Conservation (phyloP, 164 flowering plant species). For the Umbilicus rupestris region DNA sequence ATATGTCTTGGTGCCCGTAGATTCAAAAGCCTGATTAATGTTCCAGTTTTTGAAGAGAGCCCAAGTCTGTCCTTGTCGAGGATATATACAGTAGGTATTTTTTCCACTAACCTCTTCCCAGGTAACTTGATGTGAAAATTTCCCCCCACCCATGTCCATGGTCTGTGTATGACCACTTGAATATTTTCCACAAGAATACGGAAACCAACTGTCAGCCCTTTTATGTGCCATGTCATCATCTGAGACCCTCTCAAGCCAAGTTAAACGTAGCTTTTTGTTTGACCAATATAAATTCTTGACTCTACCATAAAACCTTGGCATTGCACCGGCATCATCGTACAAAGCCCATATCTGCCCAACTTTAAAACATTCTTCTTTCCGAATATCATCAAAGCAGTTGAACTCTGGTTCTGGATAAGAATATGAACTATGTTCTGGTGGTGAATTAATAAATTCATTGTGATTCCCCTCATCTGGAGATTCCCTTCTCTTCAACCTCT, state of each 20-base stretch:
- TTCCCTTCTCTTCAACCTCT: conserved; percentile 8
- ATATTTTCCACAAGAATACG: conserved; percentile 64
- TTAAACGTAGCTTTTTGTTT: conserved; percentile 44
- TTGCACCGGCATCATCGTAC: conserved; percentile 60
- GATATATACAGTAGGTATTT: conserved; percentile 28
- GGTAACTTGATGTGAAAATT: conserved; percentile 52
- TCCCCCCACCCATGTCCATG: conserved; percentile 22
- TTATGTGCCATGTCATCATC: conserved; percentile 26
- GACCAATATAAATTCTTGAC: conserved; percentile 35
- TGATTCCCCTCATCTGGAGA: conserved; percentile 2
- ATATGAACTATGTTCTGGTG: conserved; percentile 14
- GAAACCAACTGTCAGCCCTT: conserved; percentile 40
- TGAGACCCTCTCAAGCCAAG: conserved; percentile 70
- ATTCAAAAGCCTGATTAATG: conserved; percentile 32
- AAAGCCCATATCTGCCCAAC: conserved; percentile 75
- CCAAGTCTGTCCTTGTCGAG: conserved; percentile 73
- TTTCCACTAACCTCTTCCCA: conserved; percentile 22
- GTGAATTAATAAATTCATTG: conserved; percentile 9
- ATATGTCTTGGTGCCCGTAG: conserved; percentile 18
- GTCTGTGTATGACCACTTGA: conserved; percentile 24
- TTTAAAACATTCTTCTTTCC: conserved; percentile 33
- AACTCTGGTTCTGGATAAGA: conserved; percentile 56
- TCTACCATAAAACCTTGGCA: conserved; percentile 88
- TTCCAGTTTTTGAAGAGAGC: conserved; percentile 72
- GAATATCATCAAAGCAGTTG: conserved; percentile 45